Conservation (phyloP, 2,329 filamentous ascomycete species). For the Pleoardoris graminearum region DNA sequence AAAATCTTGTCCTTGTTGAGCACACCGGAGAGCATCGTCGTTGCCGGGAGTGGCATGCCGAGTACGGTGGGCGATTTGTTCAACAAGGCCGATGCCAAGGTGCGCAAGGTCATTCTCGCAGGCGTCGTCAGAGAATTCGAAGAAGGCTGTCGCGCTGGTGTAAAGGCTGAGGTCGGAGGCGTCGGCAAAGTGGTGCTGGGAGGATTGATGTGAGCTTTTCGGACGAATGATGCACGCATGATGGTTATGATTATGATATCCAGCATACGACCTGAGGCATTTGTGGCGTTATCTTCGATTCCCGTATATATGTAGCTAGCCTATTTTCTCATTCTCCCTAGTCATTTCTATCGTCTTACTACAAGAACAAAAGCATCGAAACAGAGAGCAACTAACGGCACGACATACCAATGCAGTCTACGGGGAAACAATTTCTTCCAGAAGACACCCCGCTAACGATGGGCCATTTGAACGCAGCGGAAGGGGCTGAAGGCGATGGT, state of each 20-base stretch:
- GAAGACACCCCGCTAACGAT: too few species aligned
- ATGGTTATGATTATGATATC: conserved; percentile 14
- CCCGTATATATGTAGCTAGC: too few species aligned
- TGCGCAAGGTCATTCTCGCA: conserved; percentile 87
- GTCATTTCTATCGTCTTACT: too few species aligned
- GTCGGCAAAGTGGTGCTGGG: conserved; percentile 88
- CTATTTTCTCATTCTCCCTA: too few species aligned
- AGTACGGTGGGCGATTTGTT: conserved; percentile 76
- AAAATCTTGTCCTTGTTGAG: conserved; percentile 74
- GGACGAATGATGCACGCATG: neutral
- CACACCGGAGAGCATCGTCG: conserved; percentile 59
- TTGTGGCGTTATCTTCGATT: neutral
- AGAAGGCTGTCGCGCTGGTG: conserved; percentile 74
- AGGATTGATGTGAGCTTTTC: conserved; percentile 66
- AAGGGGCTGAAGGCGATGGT: too few species aligned
- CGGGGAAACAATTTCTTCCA: too few species aligned
- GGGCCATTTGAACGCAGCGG: too few species aligned
- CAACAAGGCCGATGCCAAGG: conserved; percentile 80
- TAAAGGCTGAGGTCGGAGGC: conserved; percentile 80
- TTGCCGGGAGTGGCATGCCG: conserved; percentile 32
- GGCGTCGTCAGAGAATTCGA: conserved; percentile 92
- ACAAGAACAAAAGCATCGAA: too few species aligned
- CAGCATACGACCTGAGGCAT: conserved; percentile 3
- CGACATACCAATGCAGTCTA: too few species aligned
- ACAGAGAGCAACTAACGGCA: too few species aligned